Conservation (phyloP, 192 early-diverging fungal genomes). For the Rhizophagus prolifer region DNA sequence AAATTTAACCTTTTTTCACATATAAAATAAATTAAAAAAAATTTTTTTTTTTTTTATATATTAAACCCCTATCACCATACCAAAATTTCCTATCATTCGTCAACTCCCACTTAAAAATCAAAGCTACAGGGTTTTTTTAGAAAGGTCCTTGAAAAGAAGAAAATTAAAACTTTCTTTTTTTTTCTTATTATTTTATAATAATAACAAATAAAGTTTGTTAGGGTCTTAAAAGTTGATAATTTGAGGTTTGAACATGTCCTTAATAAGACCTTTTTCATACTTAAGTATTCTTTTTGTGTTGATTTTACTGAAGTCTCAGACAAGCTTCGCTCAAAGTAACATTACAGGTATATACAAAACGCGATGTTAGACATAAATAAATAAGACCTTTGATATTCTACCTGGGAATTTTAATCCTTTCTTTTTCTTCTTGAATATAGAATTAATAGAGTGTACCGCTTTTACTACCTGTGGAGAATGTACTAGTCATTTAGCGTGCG, state of each 20-base stretch:
- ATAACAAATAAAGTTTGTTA: background rate
- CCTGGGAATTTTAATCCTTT: background rate
- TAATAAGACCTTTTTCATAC: background rate
- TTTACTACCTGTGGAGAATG: conserved; percentile 19
- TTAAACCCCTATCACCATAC: no score
- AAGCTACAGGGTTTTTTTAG: conserved; percentile 4
- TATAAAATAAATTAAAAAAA: no score
- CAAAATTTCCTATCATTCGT: no score
- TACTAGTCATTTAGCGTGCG: conserved; percentile 21
- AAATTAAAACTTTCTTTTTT: background rate
- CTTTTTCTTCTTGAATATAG: background rate
- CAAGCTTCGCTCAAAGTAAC: conserved; percentile 1
- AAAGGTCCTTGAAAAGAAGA: background rate
- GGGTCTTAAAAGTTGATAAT: no score
- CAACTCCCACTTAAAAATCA: no score
- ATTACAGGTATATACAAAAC: conserved; percentile 7
- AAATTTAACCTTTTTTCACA: no score
- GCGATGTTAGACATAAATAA: background rate
- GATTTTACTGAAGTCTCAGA: background rate
- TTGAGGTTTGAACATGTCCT: background rate
- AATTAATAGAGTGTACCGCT: conserved; percentile 18
- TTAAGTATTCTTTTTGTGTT: conserved; percentile 2
- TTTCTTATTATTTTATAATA: background rate
- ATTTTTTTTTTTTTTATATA: no score
- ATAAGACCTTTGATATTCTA: no score